Percentiles rank a stretch among this genome's conserved stretches.
Conservation (phyloP, 2,329 filamentous ascomycete species). For the Didymella keratinophila region DNA sequence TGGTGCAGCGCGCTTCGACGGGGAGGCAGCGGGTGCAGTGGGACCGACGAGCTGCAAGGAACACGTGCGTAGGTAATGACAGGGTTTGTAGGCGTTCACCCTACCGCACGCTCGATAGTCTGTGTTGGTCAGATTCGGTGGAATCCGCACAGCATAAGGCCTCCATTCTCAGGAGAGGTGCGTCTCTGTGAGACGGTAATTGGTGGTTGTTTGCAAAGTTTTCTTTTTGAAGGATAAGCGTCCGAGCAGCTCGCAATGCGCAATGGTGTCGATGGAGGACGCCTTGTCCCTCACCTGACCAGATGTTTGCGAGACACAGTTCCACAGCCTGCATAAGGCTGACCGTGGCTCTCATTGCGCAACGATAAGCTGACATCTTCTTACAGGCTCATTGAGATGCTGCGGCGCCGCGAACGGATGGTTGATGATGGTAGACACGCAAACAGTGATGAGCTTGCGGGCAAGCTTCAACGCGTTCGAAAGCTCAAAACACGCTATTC, state of each 20-base stretch:
- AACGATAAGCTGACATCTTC: conserved; percentile 6
- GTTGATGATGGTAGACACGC: neutral
- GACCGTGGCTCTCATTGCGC: neutral
- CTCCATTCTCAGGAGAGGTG: neutral
- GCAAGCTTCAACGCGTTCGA: neutral
- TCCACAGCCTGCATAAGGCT: conserved; percentile 4
- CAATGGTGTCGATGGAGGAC: neutral
- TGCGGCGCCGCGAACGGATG: conserved; percentile 3
- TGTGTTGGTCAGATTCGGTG: neutral
- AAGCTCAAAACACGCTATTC: neutral
- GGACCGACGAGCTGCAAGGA: conserved; percentile 7
- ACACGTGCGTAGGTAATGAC: conserved; percentile 6
- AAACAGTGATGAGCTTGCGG: conserved; percentile 2
- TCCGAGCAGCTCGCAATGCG: neutral
- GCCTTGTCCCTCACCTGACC: conserved; percentile 2
- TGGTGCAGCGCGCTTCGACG: conserved; percentile 11
- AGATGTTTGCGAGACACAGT: neutral
- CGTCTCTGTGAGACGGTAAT: neutral
- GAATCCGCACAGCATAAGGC: neutral
- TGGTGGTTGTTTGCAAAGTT: neutral
- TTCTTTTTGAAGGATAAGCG: neutral
- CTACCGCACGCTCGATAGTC: neutral
- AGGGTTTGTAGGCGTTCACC: neutral
- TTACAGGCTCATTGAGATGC: neutral
- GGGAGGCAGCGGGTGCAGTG: neutral